These are phyloP conservation scores for Aspergillus oerlinghausenensis DNA, from an alignment of 2,329 filamentous ascomycete genomes.

Conservation along the genomic window DNA sequence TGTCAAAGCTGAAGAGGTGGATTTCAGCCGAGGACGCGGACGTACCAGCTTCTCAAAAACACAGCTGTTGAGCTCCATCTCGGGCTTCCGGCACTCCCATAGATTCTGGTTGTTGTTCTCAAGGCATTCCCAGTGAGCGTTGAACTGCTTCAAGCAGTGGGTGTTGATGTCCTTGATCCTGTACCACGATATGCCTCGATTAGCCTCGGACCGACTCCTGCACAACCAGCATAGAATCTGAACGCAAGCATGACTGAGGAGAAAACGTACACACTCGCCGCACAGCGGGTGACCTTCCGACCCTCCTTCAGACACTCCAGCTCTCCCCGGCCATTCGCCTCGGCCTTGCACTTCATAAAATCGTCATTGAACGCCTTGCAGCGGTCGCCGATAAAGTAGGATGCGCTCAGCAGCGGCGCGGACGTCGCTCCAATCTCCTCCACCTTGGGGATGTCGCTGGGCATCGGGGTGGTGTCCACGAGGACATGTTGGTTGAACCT, in stretches of 20 bases:
- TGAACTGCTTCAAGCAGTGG: slow-evolving; percentile 86
- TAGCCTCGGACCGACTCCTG: neutral
- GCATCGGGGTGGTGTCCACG: slow-evolving; percentile 93
- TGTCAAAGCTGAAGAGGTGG: neutral
- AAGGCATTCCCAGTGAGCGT: slow-evolving; percentile 88
- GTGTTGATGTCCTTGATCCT: slow-evolving; percentile 95
- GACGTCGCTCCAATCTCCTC: slow-evolving; percentile 90
- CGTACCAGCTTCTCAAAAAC: slow-evolving; percentile 92
- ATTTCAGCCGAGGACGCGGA: slow-evolving; percentile 12
- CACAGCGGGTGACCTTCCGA: slow-evolving; percentile 92
- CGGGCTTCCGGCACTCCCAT: slow-evolving; percentile 85
- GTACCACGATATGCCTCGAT: slow-evolving; percentile 6
- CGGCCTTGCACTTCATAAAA: slow-evolving; percentile 99
- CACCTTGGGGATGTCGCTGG: slow-evolving; percentile 85
- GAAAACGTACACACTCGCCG: slow-evolving; percentile 80
- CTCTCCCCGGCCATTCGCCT: slow-evolving; percentile 86
- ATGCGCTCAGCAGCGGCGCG: slow-evolving; percentile 82
- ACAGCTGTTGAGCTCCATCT: slow-evolving; percentile 90
- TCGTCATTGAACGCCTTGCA: slow-evolving; percentile 97
- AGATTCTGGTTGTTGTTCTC: slow-evolving; percentile 98
- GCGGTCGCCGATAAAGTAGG: slow-evolving; percentile 94
- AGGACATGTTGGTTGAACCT: slow-evolving; percentile 95
- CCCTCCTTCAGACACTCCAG: slow-evolving; percentile 95
- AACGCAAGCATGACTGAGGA: neutral
- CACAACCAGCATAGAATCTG: neutral